phyloP scores from a whole-genome alignment of 2,329 filamentous ascomycete species.

The Exophiala bonariae region DNA sequence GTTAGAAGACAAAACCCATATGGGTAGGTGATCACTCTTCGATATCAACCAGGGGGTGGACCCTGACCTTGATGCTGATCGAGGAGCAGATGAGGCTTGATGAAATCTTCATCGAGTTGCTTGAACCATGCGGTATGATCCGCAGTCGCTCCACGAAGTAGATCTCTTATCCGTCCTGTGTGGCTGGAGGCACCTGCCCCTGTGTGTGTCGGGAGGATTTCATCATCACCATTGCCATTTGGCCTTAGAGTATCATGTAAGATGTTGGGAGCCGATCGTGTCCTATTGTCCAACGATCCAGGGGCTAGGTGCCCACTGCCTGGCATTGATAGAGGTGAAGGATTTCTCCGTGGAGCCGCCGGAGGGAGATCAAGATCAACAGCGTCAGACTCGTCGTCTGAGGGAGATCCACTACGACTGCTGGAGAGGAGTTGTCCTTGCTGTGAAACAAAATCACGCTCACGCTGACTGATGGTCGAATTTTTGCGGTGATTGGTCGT shows the following conservation, averaged over 20 bases:
- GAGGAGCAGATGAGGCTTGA: conserved; percentile 85
- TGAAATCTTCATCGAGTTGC: conserved; percentile 92
- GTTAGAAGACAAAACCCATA: no score
- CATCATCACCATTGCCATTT: conserved; percentile 18
- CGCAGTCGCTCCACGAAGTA: conserved; percentile 74
- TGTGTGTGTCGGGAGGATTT: conserved; percentile 18
- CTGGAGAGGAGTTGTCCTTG: conserved; percentile 51
- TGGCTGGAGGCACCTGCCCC: conserved; percentile 14
- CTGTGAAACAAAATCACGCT: conserved; percentile 49
- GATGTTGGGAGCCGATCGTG: conserved; percentile 21
- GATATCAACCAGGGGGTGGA: conserved; percentile 14
- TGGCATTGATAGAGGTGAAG: conserved; percentile 42
- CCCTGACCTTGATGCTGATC: conserved; percentile 55
- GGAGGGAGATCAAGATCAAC: conserved; percentile 63
- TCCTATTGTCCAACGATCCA: conserved; percentile 5
- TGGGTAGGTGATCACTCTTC: no score
- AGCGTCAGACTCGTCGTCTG: conserved; percentile 49
- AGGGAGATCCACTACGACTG: conserved; percentile 37
- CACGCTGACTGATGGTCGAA: conserved; percentile 47
- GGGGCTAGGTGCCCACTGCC: conserved; percentile 16
- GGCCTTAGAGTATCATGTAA: conserved; percentile 7
- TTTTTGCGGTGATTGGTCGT: conserved; percentile 50
- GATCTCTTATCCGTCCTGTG: conserved; percentile 66
- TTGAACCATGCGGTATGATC: conserved; percentile 89
- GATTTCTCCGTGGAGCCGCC: conserved; percentile 44